Conservation (phyloP, 2,329 filamentous ascomycete genomes). For the Colletotrichum eremochloae region DNA sequence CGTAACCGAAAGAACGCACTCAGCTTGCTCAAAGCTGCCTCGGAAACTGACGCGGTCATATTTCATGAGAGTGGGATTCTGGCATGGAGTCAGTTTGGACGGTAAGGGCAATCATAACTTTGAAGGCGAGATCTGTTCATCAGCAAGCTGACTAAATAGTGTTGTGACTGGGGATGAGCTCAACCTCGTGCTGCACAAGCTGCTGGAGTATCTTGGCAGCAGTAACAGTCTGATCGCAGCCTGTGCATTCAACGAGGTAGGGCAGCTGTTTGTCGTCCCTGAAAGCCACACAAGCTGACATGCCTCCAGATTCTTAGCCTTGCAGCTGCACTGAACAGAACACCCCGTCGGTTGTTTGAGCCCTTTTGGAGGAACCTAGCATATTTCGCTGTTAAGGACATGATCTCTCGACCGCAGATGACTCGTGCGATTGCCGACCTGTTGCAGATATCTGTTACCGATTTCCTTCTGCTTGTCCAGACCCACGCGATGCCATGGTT, state of each 20-base stretch:
- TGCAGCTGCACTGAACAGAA: conserved; percentile 73
- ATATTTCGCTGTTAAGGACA: conserved; percentile 84
- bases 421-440: conserved; percentile 85
- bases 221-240: conserved; percentile 83
- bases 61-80: conserved; percentile 88
- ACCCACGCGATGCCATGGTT: conserved; percentile 87
- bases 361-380: conserved; percentile 93
- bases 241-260: conserved; percentile 85
- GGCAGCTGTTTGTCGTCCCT: conserved; percentile 37
- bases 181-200: conserved; percentile 84
- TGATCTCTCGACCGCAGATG: conserved; percentile 84
- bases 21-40: conserved; percentile 78
- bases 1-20: conserved; percentile 79
- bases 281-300: not conserved
- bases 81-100: conserved; percentile 87
- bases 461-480: conserved; percentile 83
- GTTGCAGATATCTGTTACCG: conserved; percentile 79
- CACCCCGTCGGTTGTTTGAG: conserved; percentile 78
- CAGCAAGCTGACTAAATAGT: conserved; percentile 53
- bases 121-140: conserved; percentile 1
- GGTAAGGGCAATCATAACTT: conserved; percentile 57
- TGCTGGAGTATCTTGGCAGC: conserved; percentile 90
- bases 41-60: conserved; percentile 74
- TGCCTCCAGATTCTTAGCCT: conserved; percentile 71
- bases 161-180: conserved; percentile 85